These are phyloP conservation scores for Clarireedia homoeocarpa DNA, from an alignment of 2,329 filamentous ascomycete species.

Conservation along the genomic window DNA sequence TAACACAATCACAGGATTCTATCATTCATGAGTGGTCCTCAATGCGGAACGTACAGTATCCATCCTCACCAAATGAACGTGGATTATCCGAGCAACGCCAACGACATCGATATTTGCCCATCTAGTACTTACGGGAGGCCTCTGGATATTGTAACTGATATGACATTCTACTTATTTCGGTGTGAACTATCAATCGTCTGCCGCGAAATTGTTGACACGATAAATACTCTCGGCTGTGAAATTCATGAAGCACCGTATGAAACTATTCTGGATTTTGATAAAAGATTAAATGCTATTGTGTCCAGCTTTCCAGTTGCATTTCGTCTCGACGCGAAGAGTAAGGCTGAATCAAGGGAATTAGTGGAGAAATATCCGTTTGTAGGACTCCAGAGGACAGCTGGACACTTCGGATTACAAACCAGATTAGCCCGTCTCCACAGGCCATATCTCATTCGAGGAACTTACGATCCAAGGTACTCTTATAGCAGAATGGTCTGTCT, in stretches of 20 bases:
- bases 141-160: slow-evolving; percentile 23
- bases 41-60: slow-evolving; percentile 32
- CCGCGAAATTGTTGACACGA: slow-evolving; percentile 31
- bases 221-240: slow-evolving; percentile 21
- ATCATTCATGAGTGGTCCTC: slow-evolving; percentile 29
- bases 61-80: slow-evolving; percentile 33
- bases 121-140: slow-evolving; percentile 11
- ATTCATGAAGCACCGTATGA: slow-evolving; percentile 24
- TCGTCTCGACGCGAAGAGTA: slow-evolving; percentile 18
- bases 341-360: slow-evolving; percentile 1
- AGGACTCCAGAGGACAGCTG: slow-evolving; percentile 29
- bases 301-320: slow-evolving; percentile 29
- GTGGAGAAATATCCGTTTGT: slow-evolving; percentile 14
- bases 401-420: slow-evolving; percentile 30
- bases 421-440: slow-evolving; percentile 33
- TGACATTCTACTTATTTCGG: slow-evolving; percentile 33
- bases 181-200: slow-evolving; percentile 31
- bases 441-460: slow-evolving; percentile 29
- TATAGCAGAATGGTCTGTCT: slow-evolving; percentile 32
- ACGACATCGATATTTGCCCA: slow-evolving; percentile 30
- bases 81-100: slow-evolving; percentile 30
- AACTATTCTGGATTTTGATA: slow-evolving; percentile 30
- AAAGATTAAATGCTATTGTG: slow-evolving; percentile 27
- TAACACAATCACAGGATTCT: slow-evolving; percentile 24
- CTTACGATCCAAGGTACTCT: slow-evolving; percentile 25